phyloP scores from a whole-genome alignment of 306 rosid species.

The Ammopiptanthus mongolicus region DNA sequence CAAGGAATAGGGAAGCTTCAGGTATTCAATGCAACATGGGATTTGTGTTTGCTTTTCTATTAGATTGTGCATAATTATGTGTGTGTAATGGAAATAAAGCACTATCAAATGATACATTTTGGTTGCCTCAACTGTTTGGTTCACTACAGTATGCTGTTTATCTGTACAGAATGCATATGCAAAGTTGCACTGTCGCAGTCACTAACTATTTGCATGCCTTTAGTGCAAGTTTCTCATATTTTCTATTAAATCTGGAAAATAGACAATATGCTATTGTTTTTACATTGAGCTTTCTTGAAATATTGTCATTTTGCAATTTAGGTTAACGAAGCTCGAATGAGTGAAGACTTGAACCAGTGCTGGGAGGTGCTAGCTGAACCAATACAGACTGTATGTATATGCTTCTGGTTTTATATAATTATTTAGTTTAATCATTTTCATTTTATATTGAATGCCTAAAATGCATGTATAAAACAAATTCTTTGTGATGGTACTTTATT shows the following conservation, averaged over 20 bases:
- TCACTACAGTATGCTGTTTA: not conserved
- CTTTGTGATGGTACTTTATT: not conserved
- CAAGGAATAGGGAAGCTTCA: constrained; percentile 84
- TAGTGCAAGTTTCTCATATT: not conserved
- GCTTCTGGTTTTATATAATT: not conserved
- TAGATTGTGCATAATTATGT: not conserved
- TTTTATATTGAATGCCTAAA: not conserved
- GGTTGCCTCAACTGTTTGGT: constrained; percentile 1
- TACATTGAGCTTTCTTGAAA: not conserved
- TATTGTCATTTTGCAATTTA: constrained; percentile 26
- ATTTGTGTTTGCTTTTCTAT: not conserved
- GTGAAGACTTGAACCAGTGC: constrained; percentile 71
- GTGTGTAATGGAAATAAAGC: not conserved
- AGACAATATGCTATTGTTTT: not conserved
- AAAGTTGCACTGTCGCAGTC: constrained; percentile 1
- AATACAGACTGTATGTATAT: constrained; percentile 74
- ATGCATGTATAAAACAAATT: not conserved
- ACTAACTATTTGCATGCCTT: constrained; percentile 4
- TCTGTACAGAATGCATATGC: not conserved
- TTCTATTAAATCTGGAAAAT: constrained; percentile 1
- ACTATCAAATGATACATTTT: not conserved
- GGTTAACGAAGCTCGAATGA: constrained; percentile 74
- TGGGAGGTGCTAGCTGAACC: constrained; percentile 99
- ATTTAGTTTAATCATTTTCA: not conserved
- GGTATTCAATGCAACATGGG: constrained; percentile 38